Evolutionary conservation across 768 basidiomycete genomes (phyloP), one percentile per base, ranked within the genome.

Genomic region (Amanita phalloides): DNA sequence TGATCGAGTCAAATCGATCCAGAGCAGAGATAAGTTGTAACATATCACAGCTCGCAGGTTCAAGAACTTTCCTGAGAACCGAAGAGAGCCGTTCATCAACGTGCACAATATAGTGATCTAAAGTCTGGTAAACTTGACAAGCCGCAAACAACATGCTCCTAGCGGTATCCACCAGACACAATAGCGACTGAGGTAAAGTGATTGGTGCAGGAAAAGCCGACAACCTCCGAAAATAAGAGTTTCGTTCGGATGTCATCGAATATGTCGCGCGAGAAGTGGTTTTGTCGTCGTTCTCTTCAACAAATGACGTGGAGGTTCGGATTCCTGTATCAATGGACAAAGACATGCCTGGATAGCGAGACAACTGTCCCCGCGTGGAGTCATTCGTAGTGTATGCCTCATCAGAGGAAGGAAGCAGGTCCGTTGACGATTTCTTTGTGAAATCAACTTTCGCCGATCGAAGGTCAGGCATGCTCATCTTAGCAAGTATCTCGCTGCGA

Each of bases 191-290:
- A 0, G 94, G 89, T 7, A 96, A 76, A 17, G 81, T 73, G 57
- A 77, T 79, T 17, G 81, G 75, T 30, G 81, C 68, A 1, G 86
- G 86, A 4, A 91, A 69, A 30, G 84, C 81, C 2, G 91, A 92
- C 21, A 95, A 72, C n/a, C 93, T 82, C 35, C 86, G 84, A 69
- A 99, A 99, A 67, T 99, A 98, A 1, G 90, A 88, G 60, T 91
- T 87, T 21, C 89, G 81, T 61, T 94, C 90, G 3, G 79, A 76
- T 38, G 90, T 82, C 66, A 87, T 80, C 3, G 81, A 73, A 17
- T 79, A 77, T 3, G 76, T 69, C 1, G 73, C 65, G 39, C 69
- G 71, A 2, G 69, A 62, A 25, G 60, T 61, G 26, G 55, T 67
- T 49, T 59, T 54, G 35, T 63, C 57, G 43, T 49, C 51, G 49